Percentiles rank a stretch among this genome's conserved stretches.
These are phyloP conservation scores for Tetrapisispora namnaoensis DNA, from an alignment of 805 yeast genomes.

Conservation along the genomic window DNA sequence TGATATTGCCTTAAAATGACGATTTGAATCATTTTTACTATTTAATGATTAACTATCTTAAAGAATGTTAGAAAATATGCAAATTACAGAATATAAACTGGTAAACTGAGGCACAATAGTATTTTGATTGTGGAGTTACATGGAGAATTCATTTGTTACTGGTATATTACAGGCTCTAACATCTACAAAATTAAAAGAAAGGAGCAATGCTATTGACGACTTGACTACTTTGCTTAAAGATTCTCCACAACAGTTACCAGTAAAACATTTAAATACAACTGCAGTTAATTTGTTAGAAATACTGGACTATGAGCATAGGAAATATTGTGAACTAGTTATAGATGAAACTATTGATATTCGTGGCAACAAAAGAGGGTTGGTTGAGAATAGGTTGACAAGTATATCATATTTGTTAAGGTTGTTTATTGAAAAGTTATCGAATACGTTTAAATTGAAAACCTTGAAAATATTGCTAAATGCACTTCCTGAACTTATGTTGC, in stretches of 20 bases:
- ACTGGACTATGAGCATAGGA: conserved; percentile 31
- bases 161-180: conserved; percentile 23
- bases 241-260: conserved; percentile 14
- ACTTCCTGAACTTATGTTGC: conserved; percentile 18
- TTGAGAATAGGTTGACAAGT: conserved; percentile 18
- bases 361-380: conserved; percentile 30
- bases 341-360: conserved; percentile 3
- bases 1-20: too few species aligned
- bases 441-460: conserved; percentile 20
- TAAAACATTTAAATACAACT: conserved; percentile 15
- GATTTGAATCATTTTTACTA: too few species aligned
- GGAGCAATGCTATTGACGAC: conserved; percentile 41
- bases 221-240: conserved; percentile 27
- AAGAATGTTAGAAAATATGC: too few species aligned
- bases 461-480: conserved; percentile 14
- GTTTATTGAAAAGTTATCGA: conserved; percentile 22
- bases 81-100: too few species aligned
- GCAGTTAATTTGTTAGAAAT: conserved; percentile 24
- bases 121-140: neutral
- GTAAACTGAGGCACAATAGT: too few species aligned
- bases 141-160: conserved; percentile 5
- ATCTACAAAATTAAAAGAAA: conserved; percentile 45
- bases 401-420: conserved; percentile 22
- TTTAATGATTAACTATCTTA: too few species aligned
- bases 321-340: conserved; percentile 8